phyloP scores from a whole-genome alignment of 192 early-diverging fungal species.

The Mortierella antarctica region DNA sequence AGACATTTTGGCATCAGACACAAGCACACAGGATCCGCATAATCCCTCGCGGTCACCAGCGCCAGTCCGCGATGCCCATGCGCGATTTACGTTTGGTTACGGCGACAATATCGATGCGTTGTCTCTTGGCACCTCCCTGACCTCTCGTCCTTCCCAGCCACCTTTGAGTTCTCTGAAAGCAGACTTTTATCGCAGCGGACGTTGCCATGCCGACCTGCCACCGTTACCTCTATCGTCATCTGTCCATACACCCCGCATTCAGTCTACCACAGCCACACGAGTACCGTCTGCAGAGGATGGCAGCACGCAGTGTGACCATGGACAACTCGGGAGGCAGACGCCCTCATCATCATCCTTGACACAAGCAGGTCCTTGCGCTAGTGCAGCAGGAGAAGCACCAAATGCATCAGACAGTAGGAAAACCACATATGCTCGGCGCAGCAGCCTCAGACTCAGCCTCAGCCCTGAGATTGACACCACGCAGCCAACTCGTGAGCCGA shows the following conservation, averaged over 20 bases:
- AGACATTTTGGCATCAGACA: neutral
- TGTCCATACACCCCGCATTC: neutral
- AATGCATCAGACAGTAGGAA: no score
- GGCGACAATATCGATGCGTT: constrained; percentile 1
- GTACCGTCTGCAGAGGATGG: no score
- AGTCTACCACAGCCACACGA: neutral
- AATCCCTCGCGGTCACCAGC: neutral
- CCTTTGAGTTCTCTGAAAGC: neutral
- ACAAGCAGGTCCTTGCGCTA: no score
- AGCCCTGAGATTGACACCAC: no score
- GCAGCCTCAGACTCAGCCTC: no score
- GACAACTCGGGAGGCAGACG: no score
- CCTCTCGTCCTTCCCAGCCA: neutral
- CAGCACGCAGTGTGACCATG: no score
- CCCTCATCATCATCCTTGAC: no score
- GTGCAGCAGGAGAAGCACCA: no score
- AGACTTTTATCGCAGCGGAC: neutral
- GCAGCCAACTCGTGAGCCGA: no score
- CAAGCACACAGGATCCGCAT: no score
- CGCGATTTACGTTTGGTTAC: constrained; percentile 40
- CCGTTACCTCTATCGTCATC: neutral
- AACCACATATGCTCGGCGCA: no score
- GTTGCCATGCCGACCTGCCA: neutral
- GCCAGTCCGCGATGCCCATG: neutral
- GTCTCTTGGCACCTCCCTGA: constrained; percentile 6